phyloP scores from a whole-genome alignment of 176 grass and related monocot species.

The Carex cristatella region DNA sequence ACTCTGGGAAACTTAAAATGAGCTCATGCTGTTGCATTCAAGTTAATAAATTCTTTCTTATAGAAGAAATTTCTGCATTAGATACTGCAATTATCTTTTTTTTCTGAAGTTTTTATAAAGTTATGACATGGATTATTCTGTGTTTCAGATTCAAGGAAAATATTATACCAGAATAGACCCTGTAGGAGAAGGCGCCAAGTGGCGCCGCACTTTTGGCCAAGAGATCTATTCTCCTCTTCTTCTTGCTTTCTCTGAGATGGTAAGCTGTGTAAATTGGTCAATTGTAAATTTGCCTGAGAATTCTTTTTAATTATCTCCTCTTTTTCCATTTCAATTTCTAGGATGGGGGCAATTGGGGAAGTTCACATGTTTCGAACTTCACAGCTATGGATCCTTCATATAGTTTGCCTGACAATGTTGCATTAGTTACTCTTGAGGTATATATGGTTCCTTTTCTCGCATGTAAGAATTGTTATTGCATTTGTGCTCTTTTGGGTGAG shows the following conservation, averaged over 20 bases:
- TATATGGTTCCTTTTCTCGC: not conserved
- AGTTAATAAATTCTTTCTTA: not conserved
- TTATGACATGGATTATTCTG: constrained; percentile 10
- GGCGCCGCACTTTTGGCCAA: constrained; percentile 85
- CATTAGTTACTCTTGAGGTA: constrained; percentile 86
- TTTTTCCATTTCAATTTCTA: constrained; percentile 30
- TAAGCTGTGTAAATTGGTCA: constrained; percentile 28
- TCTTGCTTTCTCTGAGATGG: constrained; percentile 84
- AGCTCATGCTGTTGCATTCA: not conserved
- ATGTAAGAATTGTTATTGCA: not conserved
- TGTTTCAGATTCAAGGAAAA: constrained; percentile 69
- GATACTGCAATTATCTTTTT: not conserved
- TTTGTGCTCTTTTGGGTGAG: not conserved
- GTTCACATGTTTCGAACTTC: constrained; percentile 62
- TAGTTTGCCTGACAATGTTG: constrained; percentile 90
- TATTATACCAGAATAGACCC: constrained; percentile 90
- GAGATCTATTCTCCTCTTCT: constrained; percentile 97
- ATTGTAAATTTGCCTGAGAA: constrained; percentile 3
- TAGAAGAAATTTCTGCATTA: not conserved
- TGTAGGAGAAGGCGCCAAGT: constrained; percentile 69
- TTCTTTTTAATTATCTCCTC: constrained; percentile 15
- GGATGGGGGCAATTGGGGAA: constrained; percentile 75
- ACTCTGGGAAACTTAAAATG: not conserved
- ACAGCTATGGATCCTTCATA: constrained; percentile 86
- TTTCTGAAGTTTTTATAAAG: constrained; percentile 1